Evolutionary conservation across 2,329 filamentous ascomycete genomes (phyloP).

Genomic region (Hortaea werneckii): DNA sequence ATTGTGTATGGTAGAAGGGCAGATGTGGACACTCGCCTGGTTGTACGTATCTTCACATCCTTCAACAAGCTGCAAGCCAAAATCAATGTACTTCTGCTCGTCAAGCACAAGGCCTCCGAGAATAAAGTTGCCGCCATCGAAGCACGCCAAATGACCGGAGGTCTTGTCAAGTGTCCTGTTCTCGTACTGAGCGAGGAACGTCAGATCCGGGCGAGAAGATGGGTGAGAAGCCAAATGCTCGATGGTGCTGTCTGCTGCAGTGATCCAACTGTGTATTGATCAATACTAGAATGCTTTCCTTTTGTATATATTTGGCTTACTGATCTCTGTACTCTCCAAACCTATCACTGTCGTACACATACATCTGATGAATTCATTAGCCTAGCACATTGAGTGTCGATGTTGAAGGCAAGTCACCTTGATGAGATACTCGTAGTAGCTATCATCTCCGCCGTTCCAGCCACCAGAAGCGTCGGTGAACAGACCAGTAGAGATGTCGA

Average conservation of each 20-base stretch:
- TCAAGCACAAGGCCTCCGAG: conserved; percentile 10
- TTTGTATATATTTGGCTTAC: conserved; percentile 36
- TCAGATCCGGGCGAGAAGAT: conserved; percentile 4
- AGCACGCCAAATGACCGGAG: conserved; percentile 5
- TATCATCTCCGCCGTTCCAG: conserved; percentile 7
- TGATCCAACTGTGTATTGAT: conserved; percentile 6
- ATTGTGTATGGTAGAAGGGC: too few species aligned
- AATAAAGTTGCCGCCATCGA: conserved; percentile 8
- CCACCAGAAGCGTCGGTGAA: conserved; percentile 7
- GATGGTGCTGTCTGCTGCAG: conserved; percentile 4
- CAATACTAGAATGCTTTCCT: conserved; percentile 3
- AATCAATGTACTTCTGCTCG: conserved; percentile 16
- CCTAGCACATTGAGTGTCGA: background rate
- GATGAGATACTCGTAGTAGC: conserved; percentile 8
- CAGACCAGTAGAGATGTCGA: conserved; percentile 12
- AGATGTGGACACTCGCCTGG: conserved; percentile 2
- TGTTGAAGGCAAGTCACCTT: background rate
- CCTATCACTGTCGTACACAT: conserved; percentile 4
- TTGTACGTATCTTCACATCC: conserved; percentile 25
- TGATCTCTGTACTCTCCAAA: conserved; percentile 35
- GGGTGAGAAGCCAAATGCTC: conserved; percentile 6
- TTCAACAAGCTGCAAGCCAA: conserved; percentile 17
- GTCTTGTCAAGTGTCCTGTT: conserved; percentile 2
- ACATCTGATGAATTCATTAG: background rate
- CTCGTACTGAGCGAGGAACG: conserved; percentile 6